Conservation (phyloP, 495 filamentous ascomycete genomes). For the Daldinia concentrica region DNA sequence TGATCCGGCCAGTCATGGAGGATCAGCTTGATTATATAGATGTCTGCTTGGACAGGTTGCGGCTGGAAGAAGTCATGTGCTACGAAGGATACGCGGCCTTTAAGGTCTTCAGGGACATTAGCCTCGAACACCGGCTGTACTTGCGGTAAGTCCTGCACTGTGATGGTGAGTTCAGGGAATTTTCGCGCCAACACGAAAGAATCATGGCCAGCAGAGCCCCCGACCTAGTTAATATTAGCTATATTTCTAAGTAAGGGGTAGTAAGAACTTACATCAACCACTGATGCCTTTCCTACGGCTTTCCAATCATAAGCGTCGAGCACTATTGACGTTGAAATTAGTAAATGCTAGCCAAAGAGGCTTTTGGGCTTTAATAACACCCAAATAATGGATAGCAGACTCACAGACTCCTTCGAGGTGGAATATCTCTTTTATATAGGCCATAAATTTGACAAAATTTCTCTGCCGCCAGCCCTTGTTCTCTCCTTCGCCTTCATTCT, state of each 20-base stretch:
- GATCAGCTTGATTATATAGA: constrained; percentile 64
- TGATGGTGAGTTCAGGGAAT: constrained; percentile 44
- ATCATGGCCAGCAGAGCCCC: constrained; percentile 45
- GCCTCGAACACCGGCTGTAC: constrained; percentile 43
- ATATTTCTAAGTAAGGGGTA: background rate
- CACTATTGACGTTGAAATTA: constrained; percentile 20
- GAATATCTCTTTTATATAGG: constrained; percentile 44
- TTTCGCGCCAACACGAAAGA: constrained; percentile 42
- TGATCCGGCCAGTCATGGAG: constrained; percentile 63
- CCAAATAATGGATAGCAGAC: background rate
- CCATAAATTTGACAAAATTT: constrained; percentile 47
- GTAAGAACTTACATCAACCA: constrained; percentile 46
- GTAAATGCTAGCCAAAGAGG: background rate
- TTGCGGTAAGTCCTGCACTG: constrained; percentile 51
- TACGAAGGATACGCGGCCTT: constrained; percentile 53
- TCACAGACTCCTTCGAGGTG: constrained; percentile 40
- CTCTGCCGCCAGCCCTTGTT: constrained; percentile 44
- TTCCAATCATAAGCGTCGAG: constrained; percentile 48
- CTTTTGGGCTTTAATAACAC: background rate
- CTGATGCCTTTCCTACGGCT: constrained; percentile 39
- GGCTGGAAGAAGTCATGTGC: constrained; percentile 60
- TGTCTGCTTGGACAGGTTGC: constrained; percentile 61
- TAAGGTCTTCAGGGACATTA: constrained; percentile 44
- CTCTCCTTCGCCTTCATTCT: constrained; percentile 47
- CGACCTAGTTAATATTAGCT: constrained; percentile 37